Evolutionary conservation across 2,329 filamentous ascomycete genomes (phyloP).

Genomic region (Stylonectria norvegica): DNA sequence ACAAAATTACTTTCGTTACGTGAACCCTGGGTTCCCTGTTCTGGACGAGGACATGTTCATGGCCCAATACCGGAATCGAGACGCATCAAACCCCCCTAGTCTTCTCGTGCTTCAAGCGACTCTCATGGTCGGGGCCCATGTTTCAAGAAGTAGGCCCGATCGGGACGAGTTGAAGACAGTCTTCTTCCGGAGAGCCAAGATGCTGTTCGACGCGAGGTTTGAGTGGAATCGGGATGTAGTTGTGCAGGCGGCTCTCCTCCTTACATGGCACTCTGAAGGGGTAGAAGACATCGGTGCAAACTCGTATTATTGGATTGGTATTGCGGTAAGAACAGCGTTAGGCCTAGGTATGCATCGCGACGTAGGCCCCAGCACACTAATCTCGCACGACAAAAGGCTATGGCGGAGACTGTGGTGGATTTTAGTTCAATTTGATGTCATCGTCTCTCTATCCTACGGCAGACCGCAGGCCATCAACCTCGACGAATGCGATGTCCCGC

Average conservation of each 20-base stretch:
- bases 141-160: background rate
- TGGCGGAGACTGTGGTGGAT: constrained; percentile 13
- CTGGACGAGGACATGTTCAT: constrained; percentile 5
- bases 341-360: constrained; percentile 46
- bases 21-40: constrained; percentile 5
- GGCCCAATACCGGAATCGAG: background rate
- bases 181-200: constrained; percentile 49
- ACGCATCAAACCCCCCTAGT: background rate
- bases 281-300: constrained; percentile 49
- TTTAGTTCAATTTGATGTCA: constrained; percentile 11
- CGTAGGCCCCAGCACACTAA: constrained; percentile 4
- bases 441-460: constrained; percentile 7
- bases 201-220: constrained; percentile 46
- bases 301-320: constrained; percentile 45
- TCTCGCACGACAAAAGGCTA: constrained; percentile 1
- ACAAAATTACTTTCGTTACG: constrained; percentile 1
- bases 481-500: constrained; percentile 4
- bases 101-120: constrained; percentile 1
- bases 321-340: constrained; percentile 46
- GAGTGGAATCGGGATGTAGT: constrained; percentile 48
- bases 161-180: constrained; percentile 31
- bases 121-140: constrained; percentile 4
- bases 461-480: constrained; percentile 9
- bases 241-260: constrained; percentile 46
- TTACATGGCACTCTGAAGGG: constrained; percentile 50